Evolutionary conservation across 768 basidiomycete species (phyloP).

Genomic region (Artomyces pyxidatus): DNA sequence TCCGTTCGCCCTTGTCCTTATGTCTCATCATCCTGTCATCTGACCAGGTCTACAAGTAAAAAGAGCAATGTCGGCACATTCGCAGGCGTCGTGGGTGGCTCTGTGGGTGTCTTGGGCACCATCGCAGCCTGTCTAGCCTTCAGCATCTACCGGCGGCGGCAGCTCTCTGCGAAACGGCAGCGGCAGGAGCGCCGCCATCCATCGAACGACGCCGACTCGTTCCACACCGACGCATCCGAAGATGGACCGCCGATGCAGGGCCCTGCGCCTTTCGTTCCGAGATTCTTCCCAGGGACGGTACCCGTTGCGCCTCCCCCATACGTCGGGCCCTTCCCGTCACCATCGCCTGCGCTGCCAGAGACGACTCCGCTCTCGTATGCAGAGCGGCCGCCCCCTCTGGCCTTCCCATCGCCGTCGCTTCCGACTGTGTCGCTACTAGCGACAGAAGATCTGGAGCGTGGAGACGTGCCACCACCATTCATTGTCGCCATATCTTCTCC

Average conservation of each 20-base stretch:
- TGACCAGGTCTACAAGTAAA: conserved; percentile 10
- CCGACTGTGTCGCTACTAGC: conserved; percentile 5
- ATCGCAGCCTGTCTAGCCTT: conserved; percentile 40
- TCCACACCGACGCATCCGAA: conserved; percentile 23
- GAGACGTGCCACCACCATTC: conserved; percentile 21
- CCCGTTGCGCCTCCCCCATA: conserved; percentile 34
- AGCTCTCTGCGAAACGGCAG: conserved; percentile 33
- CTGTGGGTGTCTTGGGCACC: conserved; percentile 40
- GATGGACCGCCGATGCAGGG: conserved; percentile 31
- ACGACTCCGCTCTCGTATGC: conserved; percentile 17
- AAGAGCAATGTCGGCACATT: conserved; percentile 35
- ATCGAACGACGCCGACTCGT: conserved; percentile 19
- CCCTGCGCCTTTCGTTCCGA: conserved; percentile 43
- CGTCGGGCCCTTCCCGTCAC: conserved; percentile 24
- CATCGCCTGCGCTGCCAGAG: conserved; percentile 12
- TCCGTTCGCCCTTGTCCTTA: conserved; percentile 6
- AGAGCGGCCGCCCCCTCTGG: conserved; percentile 15
- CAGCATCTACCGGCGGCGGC: conserved; percentile 42
- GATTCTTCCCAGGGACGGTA: conserved; percentile 47
- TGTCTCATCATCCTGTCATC: conserved; percentile 14
- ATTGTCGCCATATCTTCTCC: conserved; percentile 19
- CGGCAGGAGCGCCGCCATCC: conserved; percentile 19
- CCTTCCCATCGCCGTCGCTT: background rate
- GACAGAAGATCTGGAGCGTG: conserved; percentile 13
- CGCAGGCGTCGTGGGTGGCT: conserved; percentile 44